Evolutionary conservation across 768 basidiomycete genomes (phyloP).

Genomic region (Strobilomyces echinocephalus): DNA sequence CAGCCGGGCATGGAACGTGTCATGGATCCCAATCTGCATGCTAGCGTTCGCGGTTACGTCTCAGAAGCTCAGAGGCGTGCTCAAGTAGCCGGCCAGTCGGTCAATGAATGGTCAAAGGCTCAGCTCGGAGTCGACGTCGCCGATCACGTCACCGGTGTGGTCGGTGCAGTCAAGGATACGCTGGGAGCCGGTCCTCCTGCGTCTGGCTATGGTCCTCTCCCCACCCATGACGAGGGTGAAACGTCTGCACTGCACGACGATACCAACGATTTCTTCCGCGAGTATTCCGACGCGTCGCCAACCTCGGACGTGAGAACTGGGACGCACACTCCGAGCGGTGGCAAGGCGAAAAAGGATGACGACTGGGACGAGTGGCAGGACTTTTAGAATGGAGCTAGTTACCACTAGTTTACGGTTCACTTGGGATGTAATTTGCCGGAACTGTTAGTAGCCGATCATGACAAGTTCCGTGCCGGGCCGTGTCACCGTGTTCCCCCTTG

Average conservation of each 20-base stretch:
- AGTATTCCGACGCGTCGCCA: constrained; percentile 24
- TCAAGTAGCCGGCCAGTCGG: constrained; percentile 53
- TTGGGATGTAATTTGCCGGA: background rate
- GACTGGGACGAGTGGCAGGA: constrained; percentile 83
- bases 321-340: constrained; percentile 2
- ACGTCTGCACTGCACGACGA: constrained; percentile 60
- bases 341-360: constrained; percentile 37
- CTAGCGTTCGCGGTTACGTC: constrained; percentile 68
- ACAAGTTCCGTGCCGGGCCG: constrained; percentile 20
- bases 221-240: constrained; percentile 47
- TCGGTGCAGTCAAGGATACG: constrained; percentile 56
- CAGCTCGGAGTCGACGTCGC: constrained; percentile 85
- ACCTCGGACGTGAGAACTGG: constrained; percentile 11
- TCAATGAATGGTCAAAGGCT: constrained; percentile 72
- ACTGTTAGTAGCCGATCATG: constrained; percentile 9
- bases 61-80: constrained; percentile 64
- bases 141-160: constrained; percentile 66
- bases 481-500: background rate
- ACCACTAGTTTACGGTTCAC: too few species aligned
- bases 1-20: constrained; percentile 85
- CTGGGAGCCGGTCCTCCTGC: constrained; percentile 53
- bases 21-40: constrained; percentile 74
- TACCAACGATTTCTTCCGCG: constrained; percentile 56
- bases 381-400: constrained; percentile 41
- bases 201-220: constrained; percentile 46